Conservation (phyloP, 495 filamentous ascomycete species). For the Daldinia vernicosa region DNA sequence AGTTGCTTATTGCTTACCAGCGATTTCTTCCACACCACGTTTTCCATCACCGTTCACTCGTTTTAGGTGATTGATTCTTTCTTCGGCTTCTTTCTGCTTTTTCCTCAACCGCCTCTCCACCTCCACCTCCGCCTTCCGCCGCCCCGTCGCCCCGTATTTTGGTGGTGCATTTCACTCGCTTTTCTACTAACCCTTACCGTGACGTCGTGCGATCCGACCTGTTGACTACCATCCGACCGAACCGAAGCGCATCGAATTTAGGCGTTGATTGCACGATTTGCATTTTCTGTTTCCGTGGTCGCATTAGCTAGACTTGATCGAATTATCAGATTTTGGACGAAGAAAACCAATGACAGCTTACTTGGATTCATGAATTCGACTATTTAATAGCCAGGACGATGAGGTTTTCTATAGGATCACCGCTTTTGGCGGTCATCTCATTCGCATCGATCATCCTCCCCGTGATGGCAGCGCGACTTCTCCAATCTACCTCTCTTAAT, state of each 20-base stretch:
- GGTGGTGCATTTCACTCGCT: constrained; percentile 35
- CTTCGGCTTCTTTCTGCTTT: constrained; percentile 4
- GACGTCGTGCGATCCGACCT: neutral
- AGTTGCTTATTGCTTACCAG: neutral
- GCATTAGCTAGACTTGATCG: constrained; percentile 11
- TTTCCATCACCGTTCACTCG: constrained; percentile 24
- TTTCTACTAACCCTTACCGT: neutral
- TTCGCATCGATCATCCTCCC: constrained; percentile 48
- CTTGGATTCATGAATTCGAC: constrained; percentile 11
- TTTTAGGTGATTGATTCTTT: constrained; percentile 19
- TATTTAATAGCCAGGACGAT: constrained; percentile 14
- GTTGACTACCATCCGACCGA: constrained; percentile 9
- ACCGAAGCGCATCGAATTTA: constrained; percentile 1
- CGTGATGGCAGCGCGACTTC: constrained; percentile 47
- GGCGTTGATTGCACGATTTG: neutral
- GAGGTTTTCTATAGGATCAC: constrained; percentile 25
- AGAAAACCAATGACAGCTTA: constrained; percentile 8
- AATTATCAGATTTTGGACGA: neutral
- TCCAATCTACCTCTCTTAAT: constrained; percentile 80
- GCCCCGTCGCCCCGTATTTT: constrained; percentile 1
- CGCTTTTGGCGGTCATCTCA: constrained; percentile 34
- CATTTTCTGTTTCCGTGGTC: constrained; percentile 12
- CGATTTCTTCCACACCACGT: constrained; percentile 10
- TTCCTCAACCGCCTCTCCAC: neutral
- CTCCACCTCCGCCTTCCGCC: neutral